These are phyloP conservation scores for Cyclocybe aegerita DNA, from an alignment of 768 basidiomycete genomes.

Conservation along the genomic window DNA sequence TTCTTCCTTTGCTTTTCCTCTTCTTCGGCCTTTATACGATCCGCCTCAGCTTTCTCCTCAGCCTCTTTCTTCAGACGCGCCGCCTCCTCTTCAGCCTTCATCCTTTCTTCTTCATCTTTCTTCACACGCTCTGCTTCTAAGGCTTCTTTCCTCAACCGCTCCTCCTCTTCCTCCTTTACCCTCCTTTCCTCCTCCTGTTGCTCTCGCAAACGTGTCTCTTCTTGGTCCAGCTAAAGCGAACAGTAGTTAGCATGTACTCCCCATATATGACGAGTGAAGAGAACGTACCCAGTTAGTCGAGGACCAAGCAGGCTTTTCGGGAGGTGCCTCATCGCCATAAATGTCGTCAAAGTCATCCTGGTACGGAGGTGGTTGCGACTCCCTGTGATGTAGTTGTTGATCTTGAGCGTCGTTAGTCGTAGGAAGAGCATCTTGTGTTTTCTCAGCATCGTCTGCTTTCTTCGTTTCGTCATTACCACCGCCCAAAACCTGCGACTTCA, in stretches of 20 bases:
- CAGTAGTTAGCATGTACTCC: background rate
- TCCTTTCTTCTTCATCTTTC: constrained; percentile 1
- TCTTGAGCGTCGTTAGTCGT: background rate
- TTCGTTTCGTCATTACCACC: background rate
- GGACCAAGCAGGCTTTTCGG: background rate
- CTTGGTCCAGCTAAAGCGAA: too few relatives aligned
- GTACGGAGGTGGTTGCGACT: constrained; percentile 16
- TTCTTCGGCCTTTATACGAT: background rate
- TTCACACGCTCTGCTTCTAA: background rate
- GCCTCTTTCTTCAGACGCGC: constrained; percentile 8
- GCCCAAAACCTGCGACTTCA: constrained; percentile 10
- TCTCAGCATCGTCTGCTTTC: background rate
- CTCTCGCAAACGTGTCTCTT: background rate
- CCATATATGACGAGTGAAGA: background rate
- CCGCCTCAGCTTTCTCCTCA: constrained; percentile 13
- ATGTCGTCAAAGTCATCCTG: constrained; percentile 14
- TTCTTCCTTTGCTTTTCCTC: constrained; percentile 1
- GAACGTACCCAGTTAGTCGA: background rate
- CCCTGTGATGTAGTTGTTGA: background rate
- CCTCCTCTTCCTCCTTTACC: constrained; percentile 1
- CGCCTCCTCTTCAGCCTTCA: constrained; percentile 5
- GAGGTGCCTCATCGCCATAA: constrained; percentile 11
- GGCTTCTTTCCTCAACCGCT: background rate
- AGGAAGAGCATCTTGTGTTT: background rate
- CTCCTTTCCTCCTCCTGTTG: background rate